A percentile compares a stretch with the other conserved stretches of the same genome.
Conservation (phyloP, 768 basidiomycete genomes). For the Suillus decipiens region DNA sequence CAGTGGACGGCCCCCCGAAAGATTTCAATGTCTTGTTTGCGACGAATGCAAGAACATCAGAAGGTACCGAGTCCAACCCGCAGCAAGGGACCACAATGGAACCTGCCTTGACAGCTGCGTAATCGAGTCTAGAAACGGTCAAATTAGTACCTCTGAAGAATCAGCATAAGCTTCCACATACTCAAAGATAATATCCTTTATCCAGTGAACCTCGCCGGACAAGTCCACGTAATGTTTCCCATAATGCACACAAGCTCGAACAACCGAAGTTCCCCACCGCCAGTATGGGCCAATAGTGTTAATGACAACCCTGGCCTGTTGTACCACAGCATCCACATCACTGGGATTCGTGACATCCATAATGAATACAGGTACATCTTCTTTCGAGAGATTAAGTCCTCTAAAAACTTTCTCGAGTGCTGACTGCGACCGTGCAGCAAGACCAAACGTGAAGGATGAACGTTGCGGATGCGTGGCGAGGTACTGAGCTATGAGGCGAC, state of each 20-base stretch:
- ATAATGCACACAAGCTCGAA: conserved; percentile 73
- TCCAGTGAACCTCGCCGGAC: conserved; percentile 72
- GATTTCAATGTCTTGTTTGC: conserved; percentile 69
- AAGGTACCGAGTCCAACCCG: conserved; percentile 78
- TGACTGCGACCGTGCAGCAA: conserved; percentile 67
- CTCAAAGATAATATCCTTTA: conserved; percentile 60
- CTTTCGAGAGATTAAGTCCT: conserved; percentile 41
- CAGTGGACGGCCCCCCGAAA: conserved; percentile 34
- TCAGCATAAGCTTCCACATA: conserved; percentile 33
- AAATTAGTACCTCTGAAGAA: conserved; percentile 15
- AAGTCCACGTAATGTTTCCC: conserved; percentile 88
- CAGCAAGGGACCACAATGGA: conserved; percentile 79
- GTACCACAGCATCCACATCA: conserved; percentile 60
- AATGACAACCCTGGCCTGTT: conserved; percentile 64
- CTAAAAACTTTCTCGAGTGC: conserved; percentile 58
- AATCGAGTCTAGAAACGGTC: conserved; percentile 58
- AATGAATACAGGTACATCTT: conserved; percentile 46
- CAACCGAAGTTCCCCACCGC: conserved; percentile 71
- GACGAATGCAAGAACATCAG: conserved; percentile 69
- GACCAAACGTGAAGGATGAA: conserved; percentile 59
- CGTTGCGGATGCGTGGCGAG: conserved; percentile 64
- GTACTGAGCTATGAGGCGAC: conserved; percentile 67
- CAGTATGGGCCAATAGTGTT: conserved; percentile 79
- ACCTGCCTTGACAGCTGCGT: conserved; percentile 64
- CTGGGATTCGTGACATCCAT: conserved; percentile 60